Conservation (phyloP, 768 basidiomycete species). For the Hygrocybe coccinea region DNA sequence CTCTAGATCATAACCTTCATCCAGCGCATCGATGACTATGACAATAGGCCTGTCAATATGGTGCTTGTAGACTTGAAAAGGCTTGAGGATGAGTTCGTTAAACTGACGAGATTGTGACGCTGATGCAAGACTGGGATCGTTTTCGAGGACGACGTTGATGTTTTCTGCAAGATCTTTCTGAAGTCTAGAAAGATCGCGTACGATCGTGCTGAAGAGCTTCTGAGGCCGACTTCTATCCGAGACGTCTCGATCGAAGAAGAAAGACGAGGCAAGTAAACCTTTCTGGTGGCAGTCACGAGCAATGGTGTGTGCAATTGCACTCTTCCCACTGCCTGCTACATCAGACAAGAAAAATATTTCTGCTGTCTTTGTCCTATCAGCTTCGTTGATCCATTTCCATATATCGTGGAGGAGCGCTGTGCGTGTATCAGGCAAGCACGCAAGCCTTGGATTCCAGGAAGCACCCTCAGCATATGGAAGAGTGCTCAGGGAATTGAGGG, state of each 20-base stretch:
- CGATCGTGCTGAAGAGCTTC: conserved; percentile 16
- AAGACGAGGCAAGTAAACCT: conserved; percentile 16
- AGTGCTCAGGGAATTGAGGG: not conserved
- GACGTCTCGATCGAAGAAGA: conserved; percentile 18
- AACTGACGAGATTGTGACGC: conserved; percentile 14
- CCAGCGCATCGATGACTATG: conserved; percentile 23
- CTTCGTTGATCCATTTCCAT: conserved; percentile 11
- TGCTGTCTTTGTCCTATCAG: not conserved
- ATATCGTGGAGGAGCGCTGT: conserved; percentile 7
- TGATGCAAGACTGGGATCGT: conserved; percentile 9
- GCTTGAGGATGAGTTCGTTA: conserved; percentile 12
- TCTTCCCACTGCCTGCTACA: conserved; percentile 20
- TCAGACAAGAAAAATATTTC: conserved; percentile 18
- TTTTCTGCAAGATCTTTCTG: conserved; percentile 9
- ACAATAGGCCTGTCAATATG: conserved; percentile 6
- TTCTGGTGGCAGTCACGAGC: conserved; percentile 12
- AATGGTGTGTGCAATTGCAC: conserved; percentile 18
- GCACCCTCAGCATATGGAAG: conserved; percentile 13
- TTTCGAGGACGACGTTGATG: conserved; percentile 9
- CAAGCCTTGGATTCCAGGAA: conserved; percentile 7
- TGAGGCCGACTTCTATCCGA: conserved; percentile 11
- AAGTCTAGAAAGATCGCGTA: conserved; percentile 14
- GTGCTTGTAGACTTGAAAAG: not conserved
- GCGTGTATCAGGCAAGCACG: conserved; percentile 12
- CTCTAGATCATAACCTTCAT: conserved; percentile 17